These are phyloP conservation scores for Neospermospora avenae DNA, from an alignment of 2,329 filamentous ascomycete genomes.

Conservation along the genomic window DNA sequence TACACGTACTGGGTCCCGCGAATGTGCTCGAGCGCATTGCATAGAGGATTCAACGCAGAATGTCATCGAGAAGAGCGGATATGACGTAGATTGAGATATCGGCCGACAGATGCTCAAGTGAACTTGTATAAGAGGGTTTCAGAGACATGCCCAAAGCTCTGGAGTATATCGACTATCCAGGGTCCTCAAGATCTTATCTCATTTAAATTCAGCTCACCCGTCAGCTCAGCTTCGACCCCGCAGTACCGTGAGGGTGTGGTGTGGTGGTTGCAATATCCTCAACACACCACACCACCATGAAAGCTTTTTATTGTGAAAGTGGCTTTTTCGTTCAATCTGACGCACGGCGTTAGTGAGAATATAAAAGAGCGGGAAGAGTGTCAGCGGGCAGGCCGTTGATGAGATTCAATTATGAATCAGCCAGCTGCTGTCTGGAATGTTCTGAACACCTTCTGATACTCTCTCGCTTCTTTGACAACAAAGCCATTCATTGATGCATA, in stretches of 20 bases:
- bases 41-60: neutral
- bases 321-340: neutral
- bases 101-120: neutral
- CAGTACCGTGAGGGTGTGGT: neutral
- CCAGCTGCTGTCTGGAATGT: neutral
- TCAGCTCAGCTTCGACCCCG: neutral
- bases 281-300: neutral
- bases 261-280: neutral
- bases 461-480: slow-evolving; percentile 3
- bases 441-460: slow-evolving; percentile 2
- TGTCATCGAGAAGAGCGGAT: neutral
- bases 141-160: neutral
- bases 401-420: neutral
- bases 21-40: neutral
- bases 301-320: neutral
- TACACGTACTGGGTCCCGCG: too few species aligned
- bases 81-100: neutral
- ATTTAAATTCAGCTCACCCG: neutral
- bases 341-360: neutral
- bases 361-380: neutral
- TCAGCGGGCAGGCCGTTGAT: neutral
- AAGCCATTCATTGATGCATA: slow-evolving; percentile 3
- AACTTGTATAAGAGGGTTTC: too few species aligned
- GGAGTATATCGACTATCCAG: neutral
- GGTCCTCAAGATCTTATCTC: neutral